These are phyloP conservation scores for Cutaneotrichosporon daszewskae DNA, from an alignment of 1,284 basidiomycete genomes.

Conservation along the genomic window DNA sequence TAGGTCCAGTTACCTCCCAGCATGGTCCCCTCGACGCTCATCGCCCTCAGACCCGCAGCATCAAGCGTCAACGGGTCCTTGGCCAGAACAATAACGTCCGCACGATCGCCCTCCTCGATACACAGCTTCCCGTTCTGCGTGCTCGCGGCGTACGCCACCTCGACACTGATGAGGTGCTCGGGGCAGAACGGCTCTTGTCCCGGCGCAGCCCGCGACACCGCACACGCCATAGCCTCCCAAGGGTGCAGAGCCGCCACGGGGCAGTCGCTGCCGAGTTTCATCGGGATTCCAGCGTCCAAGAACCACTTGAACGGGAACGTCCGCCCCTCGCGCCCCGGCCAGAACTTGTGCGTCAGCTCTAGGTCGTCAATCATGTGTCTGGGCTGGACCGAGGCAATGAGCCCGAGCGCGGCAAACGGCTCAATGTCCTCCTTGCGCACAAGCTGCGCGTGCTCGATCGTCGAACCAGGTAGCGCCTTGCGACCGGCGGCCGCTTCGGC, in stretches of 20 bases:
- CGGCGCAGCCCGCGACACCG: conserved; percentile 15
- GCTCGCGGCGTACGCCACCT: conserved; percentile 20
- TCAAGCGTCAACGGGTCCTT: conserved; percentile 25
- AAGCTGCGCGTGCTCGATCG: conserved; percentile 44
- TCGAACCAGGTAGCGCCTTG: conserved; percentile 23
- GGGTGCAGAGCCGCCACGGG: conserved; percentile 37
- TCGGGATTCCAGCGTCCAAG: conserved; percentile 27
- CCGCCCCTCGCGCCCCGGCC: conserved; percentile 32
- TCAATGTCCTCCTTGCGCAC: conserved; percentile 24
- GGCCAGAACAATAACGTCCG: conserved; percentile 28
- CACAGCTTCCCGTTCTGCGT: conserved; percentile 7
- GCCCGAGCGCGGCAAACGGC: conserved; percentile 25
- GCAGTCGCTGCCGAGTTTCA: conserved; percentile 36
- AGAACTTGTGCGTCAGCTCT: conserved; percentile 31
- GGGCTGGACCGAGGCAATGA: conserved; percentile 40
- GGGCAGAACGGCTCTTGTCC: conserved; percentile 16
- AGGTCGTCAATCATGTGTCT: conserved; percentile 41
- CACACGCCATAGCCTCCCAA: conserved; percentile 39
- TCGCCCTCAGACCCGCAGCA: conserved; percentile 25
- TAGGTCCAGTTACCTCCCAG: conserved; percentile 35
- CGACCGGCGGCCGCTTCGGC: conserved; percentile 6
- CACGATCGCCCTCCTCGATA: conserved; percentile 20
- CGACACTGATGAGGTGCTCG: conserved; percentile 23
- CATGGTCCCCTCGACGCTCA: conserved; percentile 34
- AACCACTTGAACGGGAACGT: conserved; percentile 34